phyloP scores from a whole-genome alignment of 257 asterid species.

The Salvia hispanica region DNA sequence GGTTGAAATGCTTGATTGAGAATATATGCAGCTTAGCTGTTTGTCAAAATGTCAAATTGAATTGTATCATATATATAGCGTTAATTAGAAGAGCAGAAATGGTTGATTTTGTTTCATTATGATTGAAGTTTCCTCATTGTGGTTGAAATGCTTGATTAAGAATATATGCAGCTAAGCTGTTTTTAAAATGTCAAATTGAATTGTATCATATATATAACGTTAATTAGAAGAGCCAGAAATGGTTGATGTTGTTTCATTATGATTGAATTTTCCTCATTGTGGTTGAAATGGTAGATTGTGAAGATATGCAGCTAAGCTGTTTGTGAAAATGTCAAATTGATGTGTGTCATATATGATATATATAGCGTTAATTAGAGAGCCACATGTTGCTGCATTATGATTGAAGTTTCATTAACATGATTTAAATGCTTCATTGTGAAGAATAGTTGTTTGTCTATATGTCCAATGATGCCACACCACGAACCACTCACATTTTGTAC shows the following conservation, averaged over 20 bases:
- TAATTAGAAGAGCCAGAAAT: neutral
- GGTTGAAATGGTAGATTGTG: neutral
- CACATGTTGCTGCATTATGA: too few relatives aligned
- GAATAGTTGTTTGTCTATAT: conserved; percentile 24
- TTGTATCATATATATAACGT: neutral
- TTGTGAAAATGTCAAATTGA: too few relatives aligned
- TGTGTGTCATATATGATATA: too few relatives aligned
- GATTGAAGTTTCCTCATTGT: neutral
- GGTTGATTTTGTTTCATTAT: neutral
- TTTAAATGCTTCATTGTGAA: too few relatives aligned
- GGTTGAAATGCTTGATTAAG: neutral
- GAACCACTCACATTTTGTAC: neutral
- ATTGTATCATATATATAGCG: neutral
- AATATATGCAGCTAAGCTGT: too few relatives aligned
- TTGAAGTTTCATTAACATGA: too few relatives aligned
- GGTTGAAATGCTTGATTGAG: too few relatives aligned
- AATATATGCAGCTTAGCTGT: too few relatives aligned
- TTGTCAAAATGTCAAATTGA: too few relatives aligned
- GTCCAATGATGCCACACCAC: neutral
- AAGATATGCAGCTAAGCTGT: conserved; percentile 17
- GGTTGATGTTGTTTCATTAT: neutral
- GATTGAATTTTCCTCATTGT: neutral
- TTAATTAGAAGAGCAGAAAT: neutral
- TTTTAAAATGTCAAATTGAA: too few relatives aligned
- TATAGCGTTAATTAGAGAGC: too few relatives aligned